Evolutionary conservation across 495 filamentous ascomycete genomes (phyloP), one percentile per base, ranked within the genome.

Genomic region (Friedmanniomyces endolithicus): DNA sequence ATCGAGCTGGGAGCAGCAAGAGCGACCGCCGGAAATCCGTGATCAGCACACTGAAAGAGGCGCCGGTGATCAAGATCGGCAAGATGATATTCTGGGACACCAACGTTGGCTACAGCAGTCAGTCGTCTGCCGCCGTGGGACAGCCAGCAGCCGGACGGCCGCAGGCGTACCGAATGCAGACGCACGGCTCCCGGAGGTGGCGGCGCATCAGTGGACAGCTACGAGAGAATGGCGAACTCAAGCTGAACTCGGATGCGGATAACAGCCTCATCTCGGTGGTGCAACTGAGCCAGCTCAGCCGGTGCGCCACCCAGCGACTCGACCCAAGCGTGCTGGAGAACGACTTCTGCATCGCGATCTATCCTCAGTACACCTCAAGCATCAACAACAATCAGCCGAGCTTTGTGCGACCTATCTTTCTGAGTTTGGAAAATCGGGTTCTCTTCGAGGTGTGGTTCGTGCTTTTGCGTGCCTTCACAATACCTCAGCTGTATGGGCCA

Each of bases 361-460:
- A 81, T 71, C 88, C 76, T 2, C 85, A 84, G 75, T 90, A 79
- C 79, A 86, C 80, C 55, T 84, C 68, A 59, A 76, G 81, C 8
- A 78, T 82, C 8, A 80, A 76, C 6, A 72, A 78, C 50, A 62
- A 27, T 31, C 50, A 49, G 50, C 67, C 87, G 33, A 80, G 79
- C 27, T 75, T 86, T 37, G 73, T 83, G 51, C 75, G 81, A 20
- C 86, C 87, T 16, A 77, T 89, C 6, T 97, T 95, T 68, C 77
- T 99, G 24, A 81, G 85, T 16, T 68, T 97, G 16, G 94, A 97
- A 59, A 88, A 81, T 19, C 77, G 94, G 19, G 84, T 95, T 1
- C 71, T 92, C 7, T 95, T 92, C 64, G 92, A 99, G 63, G 94
- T 95, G 12, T 97, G 92, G 94, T 90, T 95, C 65, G 92, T 95